Base-by-base conservation (phyloP, 106 monocot species). In the Xerophyta viscosa region DNA sequence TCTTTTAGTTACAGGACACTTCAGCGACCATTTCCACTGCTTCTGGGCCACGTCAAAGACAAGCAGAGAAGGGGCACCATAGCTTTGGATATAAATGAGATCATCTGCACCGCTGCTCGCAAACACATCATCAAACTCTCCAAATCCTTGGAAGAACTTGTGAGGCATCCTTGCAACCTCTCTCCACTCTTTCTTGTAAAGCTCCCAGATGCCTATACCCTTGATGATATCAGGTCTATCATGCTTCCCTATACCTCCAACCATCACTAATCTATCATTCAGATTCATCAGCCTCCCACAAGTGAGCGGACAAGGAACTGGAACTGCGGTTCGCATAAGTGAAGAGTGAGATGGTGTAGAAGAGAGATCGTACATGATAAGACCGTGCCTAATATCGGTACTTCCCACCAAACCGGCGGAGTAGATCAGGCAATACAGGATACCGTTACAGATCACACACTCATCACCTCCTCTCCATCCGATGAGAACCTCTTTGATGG, bases 381-480 rank as follows among this genome's bases (percentile, higher is more conserved):
- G 46, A 15, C 78, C 64, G 71, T 88, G 94, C 2, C 94, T 80
- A 6, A 66, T 48, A 11, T 71, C 71, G 1, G 29, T 26, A 72
- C 60, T 82, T 19, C 73, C 77, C 21, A 74, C 21, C 29, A 78
- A 51, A 31, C 78, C 78, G 15, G 68, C 61, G 13, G 74, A 83
- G 42, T 94, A 75, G 37, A 88, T 71, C 61, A 94, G 57, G 33
- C 80, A 88, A 60, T 88, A 94, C 25, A 88, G 44, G 24, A 84
- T 36, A 8, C 84, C 84, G 56, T 76, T 50, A 46, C 84, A 94
- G 29, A 94, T 88, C 20, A 84, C 84, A 20, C 84, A 67, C 44
- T 88, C 94, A 58, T 84, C 81, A 0, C 94, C 94, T 49, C 94
- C 88, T 36, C 94, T 77, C 94, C 94, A 94, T 31, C 81, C 88